phyloP scores from a whole-genome alignment of 2,329 filamentous ascomycete genomes.

The Ceratocystiopsis sp. region DNA sequence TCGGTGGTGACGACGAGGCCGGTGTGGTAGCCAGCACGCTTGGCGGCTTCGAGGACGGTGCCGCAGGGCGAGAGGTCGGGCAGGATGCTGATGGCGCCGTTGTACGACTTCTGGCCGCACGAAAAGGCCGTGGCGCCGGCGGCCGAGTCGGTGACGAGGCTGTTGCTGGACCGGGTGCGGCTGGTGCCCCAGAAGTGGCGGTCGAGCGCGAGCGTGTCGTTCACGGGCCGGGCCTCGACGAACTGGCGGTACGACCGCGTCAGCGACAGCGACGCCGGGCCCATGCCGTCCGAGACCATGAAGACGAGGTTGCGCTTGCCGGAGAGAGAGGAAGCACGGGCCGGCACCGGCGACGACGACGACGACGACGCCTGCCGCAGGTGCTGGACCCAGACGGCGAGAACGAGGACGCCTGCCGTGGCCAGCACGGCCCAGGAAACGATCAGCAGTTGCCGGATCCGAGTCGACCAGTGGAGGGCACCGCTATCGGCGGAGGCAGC shows the following conservation, averaged over 20 bases:
- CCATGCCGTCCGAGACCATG: conserved; percentile 99
- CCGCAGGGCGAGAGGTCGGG: conserved; percentile 78
- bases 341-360: conserved; percentile 15
- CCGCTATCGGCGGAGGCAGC: conserved; percentile 3
- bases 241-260: conserved; percentile 78
- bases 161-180: conserved; percentile 68
- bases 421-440: conserved; percentile 73
- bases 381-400: conserved; percentile 66
- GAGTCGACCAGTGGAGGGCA: conserved; percentile 13
- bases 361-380: conserved; percentile 19
- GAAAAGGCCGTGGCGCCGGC: conserved; percentile 96
- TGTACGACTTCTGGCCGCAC: conserved; percentile 87
- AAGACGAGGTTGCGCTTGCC: conserved; percentile 90
- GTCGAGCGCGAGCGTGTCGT: conserved; percentile 66
- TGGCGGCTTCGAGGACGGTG: conserved; percentile 83
- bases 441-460: conserved; percentile 53
- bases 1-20: conserved; percentile 90
- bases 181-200: conserved; percentile 81
- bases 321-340: no score
- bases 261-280: conserved; percentile 73
- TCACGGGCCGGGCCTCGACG: conserved; percentile 51
- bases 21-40: conserved; percentile 78
- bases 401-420: conserved; percentile 59
- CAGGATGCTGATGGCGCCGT: conserved; percentile 81
- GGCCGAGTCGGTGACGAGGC: conserved; percentile 83